A percentile compares a stretch with the other conserved stretches of the same genome.
phyloP scores from a whole-genome alignment of 2,329 filamentous ascomycete species.

The Fusarium nematophilum region DNA sequence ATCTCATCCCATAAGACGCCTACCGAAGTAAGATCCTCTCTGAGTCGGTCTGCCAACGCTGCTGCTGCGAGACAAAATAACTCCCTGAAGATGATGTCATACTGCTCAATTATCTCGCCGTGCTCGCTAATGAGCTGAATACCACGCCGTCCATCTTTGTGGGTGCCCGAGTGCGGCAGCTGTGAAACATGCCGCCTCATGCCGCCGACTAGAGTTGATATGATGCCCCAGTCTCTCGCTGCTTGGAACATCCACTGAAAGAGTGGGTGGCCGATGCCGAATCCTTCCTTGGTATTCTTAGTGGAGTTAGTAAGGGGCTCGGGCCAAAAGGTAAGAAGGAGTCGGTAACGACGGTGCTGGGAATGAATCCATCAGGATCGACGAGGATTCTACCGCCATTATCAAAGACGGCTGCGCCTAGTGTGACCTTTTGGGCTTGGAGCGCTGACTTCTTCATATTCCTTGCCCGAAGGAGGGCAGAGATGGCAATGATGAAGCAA shows the following conservation, averaged over 20 bases:
- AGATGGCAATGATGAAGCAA: slow-evolving; percentile 67
- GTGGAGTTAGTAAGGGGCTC: background rate
- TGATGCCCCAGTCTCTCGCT: slow-evolving; percentile 77
- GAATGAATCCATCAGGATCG: slow-evolving; percentile 74
- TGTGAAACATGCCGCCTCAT: slow-evolving; percentile 77
- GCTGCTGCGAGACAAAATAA: slow-evolving; percentile 83
- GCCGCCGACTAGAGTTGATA: slow-evolving; percentile 73
- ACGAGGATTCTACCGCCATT: slow-evolving; percentile 73
- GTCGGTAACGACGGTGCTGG: slow-evolving; percentile 80
- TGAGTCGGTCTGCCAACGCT: slow-evolving; percentile 75
- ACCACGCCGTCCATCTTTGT: slow-evolving; percentile 16
- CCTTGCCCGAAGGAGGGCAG: slow-evolving; percentile 64
- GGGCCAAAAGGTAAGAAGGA: slow-evolving; percentile 64
- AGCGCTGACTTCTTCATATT: slow-evolving; percentile 63
- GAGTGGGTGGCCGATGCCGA: slow-evolving; percentile 78
- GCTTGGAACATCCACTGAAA: slow-evolving; percentile 90
- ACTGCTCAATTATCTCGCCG: slow-evolving; percentile 72
- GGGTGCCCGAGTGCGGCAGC: slow-evolving; percentile 47
- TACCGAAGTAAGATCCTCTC: slow-evolving; percentile 69
- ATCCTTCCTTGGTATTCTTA: slow-evolving; percentile 71
- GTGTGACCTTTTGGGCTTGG: slow-evolving; percentile 69
- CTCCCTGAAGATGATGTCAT: slow-evolving; percentile 81
- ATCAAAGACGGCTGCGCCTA: slow-evolving; percentile 74
- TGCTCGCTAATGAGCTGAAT: slow-evolving; percentile 63
- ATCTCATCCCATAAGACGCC: slow-evolving; percentile 82